phyloP scores from a whole-genome alignment of 805 yeast genomes.

The Vanderwaltozyma polyspora region DNA sequence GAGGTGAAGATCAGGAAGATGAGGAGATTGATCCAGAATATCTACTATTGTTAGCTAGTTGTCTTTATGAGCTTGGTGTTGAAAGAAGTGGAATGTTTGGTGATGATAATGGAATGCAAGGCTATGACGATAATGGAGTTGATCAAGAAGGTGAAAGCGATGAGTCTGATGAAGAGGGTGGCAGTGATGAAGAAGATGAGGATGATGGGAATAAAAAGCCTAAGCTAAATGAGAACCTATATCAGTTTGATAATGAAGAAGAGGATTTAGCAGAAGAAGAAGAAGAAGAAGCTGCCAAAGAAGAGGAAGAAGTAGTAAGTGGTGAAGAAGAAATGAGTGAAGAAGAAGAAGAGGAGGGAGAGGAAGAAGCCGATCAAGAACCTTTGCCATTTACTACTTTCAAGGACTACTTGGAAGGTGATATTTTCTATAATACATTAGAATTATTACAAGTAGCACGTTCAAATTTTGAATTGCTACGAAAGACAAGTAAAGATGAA shows the following conservation, averaged over 20 bases:
- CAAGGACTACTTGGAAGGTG: constrained; percentile 9
- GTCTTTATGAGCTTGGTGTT: constrained; percentile 4
- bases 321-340: constrained; percentile 7
- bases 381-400: constrained; percentile 3
- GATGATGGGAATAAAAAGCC: constrained; percentile 21
- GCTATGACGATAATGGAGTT: constrained; percentile 1
- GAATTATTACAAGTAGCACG: constrained; percentile 69
- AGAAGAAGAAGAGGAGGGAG: constrained; percentile 13
- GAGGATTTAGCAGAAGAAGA: constrained; percentile 16
- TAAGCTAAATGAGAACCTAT: constrained; percentile 20
- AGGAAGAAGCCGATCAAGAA: constrained; percentile 12
- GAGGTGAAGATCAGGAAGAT: not conserved
- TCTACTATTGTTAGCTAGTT: constrained; percentile 1
- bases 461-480: constrained; percentile 22
- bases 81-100: constrained; percentile 23
- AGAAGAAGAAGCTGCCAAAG: constrained; percentile 14
- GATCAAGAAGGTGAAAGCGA: constrained; percentile 4
- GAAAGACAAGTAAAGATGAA: constrained; percentile 1
- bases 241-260: constrained; percentile 17
- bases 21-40: constrained; percentile 1
- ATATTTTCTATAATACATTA: constrained; percentile 72
- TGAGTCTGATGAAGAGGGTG: constrained; percentile 4
- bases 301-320: constrained; percentile 13
- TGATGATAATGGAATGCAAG: constrained; percentile 28
- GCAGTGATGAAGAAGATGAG: constrained; percentile 7